Base-by-base conservation (phyloP, 306 rosid species). In the Castanea crenata region DNA sequence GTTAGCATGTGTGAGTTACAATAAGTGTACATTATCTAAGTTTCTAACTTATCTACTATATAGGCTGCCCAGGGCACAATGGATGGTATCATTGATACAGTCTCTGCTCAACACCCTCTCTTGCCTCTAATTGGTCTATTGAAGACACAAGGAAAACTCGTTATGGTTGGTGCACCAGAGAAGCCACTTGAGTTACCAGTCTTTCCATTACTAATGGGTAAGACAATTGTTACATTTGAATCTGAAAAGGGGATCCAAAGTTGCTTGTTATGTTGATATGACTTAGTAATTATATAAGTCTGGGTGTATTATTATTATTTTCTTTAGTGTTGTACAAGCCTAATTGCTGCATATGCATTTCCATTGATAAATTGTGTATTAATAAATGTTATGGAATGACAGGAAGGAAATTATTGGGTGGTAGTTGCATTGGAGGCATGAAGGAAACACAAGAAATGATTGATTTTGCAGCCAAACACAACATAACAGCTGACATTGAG, bases 31-130 rank as follows among this genome's bases (percentile, higher is more conserved):
- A 20, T 16, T 14, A 29, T 29, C 41, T 63, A 2, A 77, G n/a
- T 61, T 55, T 19, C 23, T 55, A n/a, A 6, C 59, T 55, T 55
- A 55, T 55, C 59, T 1, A 55, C 59, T 18, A 5, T 55, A 16
- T 29, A 82, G 91, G 85, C 86, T 71, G 90, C 56, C 4, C 55
- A 3, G 51, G 82, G 83, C 13, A 84, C 85, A 2, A 16, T 87
- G 79, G 88, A 84, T 63, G 90, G 90, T 23, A 83, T 85, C 41
- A 83, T 83, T 4, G 90, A 87, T 19, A 81, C 69, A 6, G 83
- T 57, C 15, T 51, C 74, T 5, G 76, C 76, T 0, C 74, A 58
- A 29, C 82, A 64, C n/a, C 81, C 73, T 15, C 77, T 80, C 0
- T 1, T 32, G 1, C 82, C 79, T 25, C 58, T 77, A 21, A 51